phyloP scores from a whole-genome alignment of 495 filamentous ascomycete species.

The Articulospora tetracladia region DNA sequence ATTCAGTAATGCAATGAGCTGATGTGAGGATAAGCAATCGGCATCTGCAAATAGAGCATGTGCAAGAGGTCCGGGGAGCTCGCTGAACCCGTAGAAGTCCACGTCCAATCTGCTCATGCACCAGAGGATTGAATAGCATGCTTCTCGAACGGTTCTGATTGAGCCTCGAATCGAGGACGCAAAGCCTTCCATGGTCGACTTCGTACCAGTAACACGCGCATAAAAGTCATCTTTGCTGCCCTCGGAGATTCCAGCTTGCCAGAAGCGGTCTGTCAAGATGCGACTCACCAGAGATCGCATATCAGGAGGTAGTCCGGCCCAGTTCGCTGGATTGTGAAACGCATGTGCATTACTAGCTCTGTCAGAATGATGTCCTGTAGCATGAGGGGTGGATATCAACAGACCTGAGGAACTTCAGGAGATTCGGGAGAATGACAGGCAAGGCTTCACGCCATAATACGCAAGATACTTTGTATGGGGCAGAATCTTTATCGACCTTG shows the following conservation, averaged over 20 bases:
- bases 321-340: constrained; percentile 86
- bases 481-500: constrained; percentile 66
- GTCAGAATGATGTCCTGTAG: constrained; percentile 15
- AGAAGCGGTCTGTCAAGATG: constrained; percentile 93
- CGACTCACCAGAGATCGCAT: constrained; percentile 73
- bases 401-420: constrained; percentile 84
- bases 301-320: constrained; percentile 73
- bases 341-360: constrained; percentile 73
- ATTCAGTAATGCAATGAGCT: constrained; percentile 85
- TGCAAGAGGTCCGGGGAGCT: constrained; percentile 80
- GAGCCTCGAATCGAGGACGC: constrained; percentile 89
- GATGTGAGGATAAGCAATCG: constrained; percentile 82
- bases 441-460: constrained; percentile 80
- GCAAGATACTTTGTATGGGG: constrained; percentile 66
- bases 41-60: constrained; percentile 82
- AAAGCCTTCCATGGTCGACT: constrained; percentile 84
- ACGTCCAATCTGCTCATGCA: constrained; percentile 85
- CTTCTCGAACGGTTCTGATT: constrained; percentile 84
- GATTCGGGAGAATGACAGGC: constrained; percentile 76
- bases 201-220: constrained; percentile 82
- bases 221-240: constrained; percentile 97
- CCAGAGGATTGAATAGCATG: constrained; percentile 88
- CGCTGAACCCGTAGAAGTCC: constrained; percentile 82
- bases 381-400: not conserved
- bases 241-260: constrained; percentile 95